Conservation (phyloP, 164 flowering plant species). For the Houttuynia cordata region DNA sequence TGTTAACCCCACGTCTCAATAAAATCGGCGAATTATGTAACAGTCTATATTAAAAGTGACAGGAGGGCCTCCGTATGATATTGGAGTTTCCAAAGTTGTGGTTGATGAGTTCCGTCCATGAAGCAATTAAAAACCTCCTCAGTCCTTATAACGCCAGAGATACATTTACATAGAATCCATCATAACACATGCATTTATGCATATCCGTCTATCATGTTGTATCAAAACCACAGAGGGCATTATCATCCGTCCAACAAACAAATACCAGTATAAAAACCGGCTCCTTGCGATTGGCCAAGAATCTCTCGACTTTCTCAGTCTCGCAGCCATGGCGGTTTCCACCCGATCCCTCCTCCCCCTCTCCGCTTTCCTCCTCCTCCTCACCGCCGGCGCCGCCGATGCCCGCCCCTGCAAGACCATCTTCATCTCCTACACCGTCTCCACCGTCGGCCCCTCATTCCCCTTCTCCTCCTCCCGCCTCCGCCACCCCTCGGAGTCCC, state of each 20-base stretch:
- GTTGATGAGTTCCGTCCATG: no score
- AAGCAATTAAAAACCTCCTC: no score
- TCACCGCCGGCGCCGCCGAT: not conserved
- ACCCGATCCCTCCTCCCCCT: not conserved
- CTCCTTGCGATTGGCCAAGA: not conserved
- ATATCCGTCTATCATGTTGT: no score
- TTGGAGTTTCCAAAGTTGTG: no score
- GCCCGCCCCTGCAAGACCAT: slow-evolving; percentile 3
- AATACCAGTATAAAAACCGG: not conserved
- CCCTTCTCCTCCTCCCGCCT: not conserved
- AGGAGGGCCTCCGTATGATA: no score
- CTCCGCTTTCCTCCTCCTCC: slow-evolving; percentile 2
- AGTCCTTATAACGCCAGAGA: no score
- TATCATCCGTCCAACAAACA: not conserved
- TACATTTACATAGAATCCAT: no score
- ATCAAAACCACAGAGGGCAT: no score
- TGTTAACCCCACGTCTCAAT: no score
- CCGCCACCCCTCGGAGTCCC: not conserved
- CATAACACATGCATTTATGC: no score
- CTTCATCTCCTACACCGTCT: not conserved
- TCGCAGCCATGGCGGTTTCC: not conserved
- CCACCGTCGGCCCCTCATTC: not conserved
- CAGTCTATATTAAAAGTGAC: no score
- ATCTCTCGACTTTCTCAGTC: not conserved
- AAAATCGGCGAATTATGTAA: no score